Conservation (phyloP, 2,329 filamentous ascomycete genomes). For the Metarhizium rileyi region DNA sequence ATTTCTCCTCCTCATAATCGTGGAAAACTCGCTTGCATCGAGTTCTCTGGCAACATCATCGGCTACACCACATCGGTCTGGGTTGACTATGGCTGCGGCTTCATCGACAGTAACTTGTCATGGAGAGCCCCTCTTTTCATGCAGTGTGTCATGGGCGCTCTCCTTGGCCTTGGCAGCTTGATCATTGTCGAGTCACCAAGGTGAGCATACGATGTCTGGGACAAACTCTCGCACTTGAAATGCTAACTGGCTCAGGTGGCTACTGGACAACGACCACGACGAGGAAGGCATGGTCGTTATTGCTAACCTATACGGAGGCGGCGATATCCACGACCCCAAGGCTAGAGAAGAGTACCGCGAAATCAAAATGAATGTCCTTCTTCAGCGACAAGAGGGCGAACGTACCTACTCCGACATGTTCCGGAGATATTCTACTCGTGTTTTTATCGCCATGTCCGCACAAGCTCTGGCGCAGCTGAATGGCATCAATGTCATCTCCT, state of each 20-base stretch:
- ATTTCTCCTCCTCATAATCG: conserved; percentile 95
- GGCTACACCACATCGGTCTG: conserved; percentile 95
- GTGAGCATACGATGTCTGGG: conserved; percentile 34
- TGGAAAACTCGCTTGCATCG: conserved; percentile 91
- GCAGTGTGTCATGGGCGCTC: conserved; percentile 88
- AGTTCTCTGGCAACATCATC: conserved; percentile 94
- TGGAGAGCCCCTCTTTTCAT: conserved; percentile 86
- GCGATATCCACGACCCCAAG: conserved; percentile 87
- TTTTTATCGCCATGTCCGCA: conserved; percentile 98
- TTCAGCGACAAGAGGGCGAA: conserved; percentile 91
- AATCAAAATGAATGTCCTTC: conserved; percentile 95
- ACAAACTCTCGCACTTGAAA: background rate
- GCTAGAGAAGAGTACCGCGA: conserved; percentile 94
- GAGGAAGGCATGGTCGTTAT: conserved; percentile 98
- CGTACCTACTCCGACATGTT: conserved; percentile 92
- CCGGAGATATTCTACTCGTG: conserved; percentile 77
- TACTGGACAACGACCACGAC: conserved; percentile 94
- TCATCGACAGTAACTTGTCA: conserved; percentile 71
- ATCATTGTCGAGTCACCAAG: conserved; percentile 94
- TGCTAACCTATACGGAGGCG: conserved; percentile 90
- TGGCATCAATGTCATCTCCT: conserved; percentile 98
- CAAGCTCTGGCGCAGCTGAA: conserved; percentile 94
- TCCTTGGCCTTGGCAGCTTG: conserved; percentile 77
- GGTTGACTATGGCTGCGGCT: conserved; percentile 97
- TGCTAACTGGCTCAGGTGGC: conserved; percentile 55